Base-by-base conservation (phyloP, 192 early-diverging fungal species). In the Backusella mclennaniae region DNA sequence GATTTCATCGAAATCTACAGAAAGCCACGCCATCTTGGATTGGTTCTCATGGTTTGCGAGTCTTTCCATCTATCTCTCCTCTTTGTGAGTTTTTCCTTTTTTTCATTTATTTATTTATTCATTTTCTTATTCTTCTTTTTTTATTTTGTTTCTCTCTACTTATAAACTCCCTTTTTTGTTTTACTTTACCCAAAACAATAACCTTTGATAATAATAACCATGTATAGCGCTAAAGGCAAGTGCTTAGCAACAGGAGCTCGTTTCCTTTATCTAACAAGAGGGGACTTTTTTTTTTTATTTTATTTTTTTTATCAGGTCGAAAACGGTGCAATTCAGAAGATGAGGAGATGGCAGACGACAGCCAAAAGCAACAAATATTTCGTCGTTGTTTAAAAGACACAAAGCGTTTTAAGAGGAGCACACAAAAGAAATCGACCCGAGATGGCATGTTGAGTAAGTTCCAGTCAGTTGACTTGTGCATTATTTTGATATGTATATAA, bases 291-390 rank as follows among this genome's bases (percentile, higher is more conserved):
- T 3, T 33, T 33, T 33, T 3, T n/a, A n/a, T 33, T 3, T 33
- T 33, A 0, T 33, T 33, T 33, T 0, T 33, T 63, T 26, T 7
- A 26, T 17, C 71, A 82, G 80, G 76, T 35, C 72, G 73, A 29
- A 82, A 82, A 53, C 68, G 80, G 19, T 73, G 80, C 26, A 74
- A 70, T 49, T 76, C 71, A 19, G 80, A 82, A 70, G 80, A 82
- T 74, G 80, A 82, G 35, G 80, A 82, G 52, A 82, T 82, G 80
- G n/a, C 29, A 21, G 73, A 77, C 35, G 39, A 69, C 17, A 59
- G 53, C 21, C 53, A 23, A 23, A 59, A 59, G 21, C 53, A 59
- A 12, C 23, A 23, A 23, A 3, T 3, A 12, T 11, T 23, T 26
- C 23, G 53, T 59, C 53, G 53, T 59, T 59, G n/a, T 23, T 59